A percentile compares a stretch with the other conserved stretches of the same genome.
phyloP scores from a whole-genome alignment of 78 protist genomes.

The Cavenderia fasciculata region DNA sequence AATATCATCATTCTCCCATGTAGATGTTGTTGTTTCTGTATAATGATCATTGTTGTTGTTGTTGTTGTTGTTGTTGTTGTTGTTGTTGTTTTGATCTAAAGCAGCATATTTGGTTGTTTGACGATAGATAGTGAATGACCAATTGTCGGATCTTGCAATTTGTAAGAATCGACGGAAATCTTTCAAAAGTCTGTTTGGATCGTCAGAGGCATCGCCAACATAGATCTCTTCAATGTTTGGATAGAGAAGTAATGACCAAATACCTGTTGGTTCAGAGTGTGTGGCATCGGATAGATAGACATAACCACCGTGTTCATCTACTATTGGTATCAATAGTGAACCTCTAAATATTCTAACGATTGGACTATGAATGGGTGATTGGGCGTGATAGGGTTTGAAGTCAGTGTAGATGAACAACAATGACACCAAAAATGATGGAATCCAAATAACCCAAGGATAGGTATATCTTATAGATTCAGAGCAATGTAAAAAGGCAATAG shows the following conservation, averaged over 20 bases:
- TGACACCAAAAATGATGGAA: neutral
- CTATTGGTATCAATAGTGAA: neutral
- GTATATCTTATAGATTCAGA: neutral
- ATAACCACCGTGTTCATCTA: neutral
- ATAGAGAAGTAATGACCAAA: neutral
- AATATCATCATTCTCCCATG: neutral
- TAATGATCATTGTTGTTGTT: too few species aligned
- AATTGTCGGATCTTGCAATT: neutral
- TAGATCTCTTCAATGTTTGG: neutral
- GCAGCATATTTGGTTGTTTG: too few species aligned
- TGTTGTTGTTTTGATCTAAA: too few species aligned
- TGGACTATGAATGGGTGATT: conserved; percentile 4
- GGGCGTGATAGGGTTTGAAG: neutral
- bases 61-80: too few species aligned
- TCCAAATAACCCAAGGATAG: conserved; percentile 17
- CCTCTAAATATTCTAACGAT: conserved; percentile 9
- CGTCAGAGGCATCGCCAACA: conserved; percentile 5
- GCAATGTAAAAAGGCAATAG: neutral
- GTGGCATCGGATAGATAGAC: conserved; percentile 1
- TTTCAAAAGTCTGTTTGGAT: neutral
- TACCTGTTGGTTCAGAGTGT: neutral
- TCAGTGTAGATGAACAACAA: neutral
- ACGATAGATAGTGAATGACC: neutral
- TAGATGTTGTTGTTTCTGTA: too few species aligned
- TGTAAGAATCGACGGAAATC: neutral